Base-by-base conservation (phyloP, 164 flowering plant genomes). In the Platanus orientalis region DNA sequence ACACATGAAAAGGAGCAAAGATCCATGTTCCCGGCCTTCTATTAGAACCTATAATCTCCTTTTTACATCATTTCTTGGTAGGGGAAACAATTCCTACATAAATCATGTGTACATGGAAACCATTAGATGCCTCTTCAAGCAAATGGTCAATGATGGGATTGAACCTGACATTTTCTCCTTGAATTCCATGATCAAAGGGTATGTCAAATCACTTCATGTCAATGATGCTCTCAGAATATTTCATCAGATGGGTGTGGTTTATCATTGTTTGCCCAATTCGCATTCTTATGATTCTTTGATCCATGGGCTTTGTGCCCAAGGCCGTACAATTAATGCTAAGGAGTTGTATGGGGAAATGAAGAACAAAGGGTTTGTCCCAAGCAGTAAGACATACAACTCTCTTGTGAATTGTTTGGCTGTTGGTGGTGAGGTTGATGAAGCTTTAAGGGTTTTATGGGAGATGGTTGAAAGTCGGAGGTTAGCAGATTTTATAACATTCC, bases 101-200 rank as follows among this genome's bases (percentile, higher is more conserved):
- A 90, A 83, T 63, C 84, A 85, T 34, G 62, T 88, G 84, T 88
- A 92, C 63, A 90, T 87, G 98, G 90, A 80, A 56, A 83, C 89
- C 0, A 81, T 80, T 26, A 78, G 91, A 44, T 70, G 77, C 66
- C 82, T 92, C 20, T 92, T 92, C 66, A 80, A 71, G 76, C 96
- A 88, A 71, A 85, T 92, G 97, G 82, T 85, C 19, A 69, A 81
- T 79, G 92, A 88, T 66, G 89, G 90, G 55, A 68, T 87, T 60
- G 92, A 83, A 52, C 98, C 98, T 21, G 96, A 93, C 63, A 76
- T 86, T 60, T 83, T 76, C 63, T 64, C 90, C 0, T 70, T 93
- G 77, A 93, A 90, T 83, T 75, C 79, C 44, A 81, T 94, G 94
- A 87, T 94, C 24, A 86, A 84, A 67, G 97, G 98, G 12, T 94